Evolutionary conservation across 371 early-diverging fungal species (phyloP).

Genomic region (Mortierella sp.): DNA sequence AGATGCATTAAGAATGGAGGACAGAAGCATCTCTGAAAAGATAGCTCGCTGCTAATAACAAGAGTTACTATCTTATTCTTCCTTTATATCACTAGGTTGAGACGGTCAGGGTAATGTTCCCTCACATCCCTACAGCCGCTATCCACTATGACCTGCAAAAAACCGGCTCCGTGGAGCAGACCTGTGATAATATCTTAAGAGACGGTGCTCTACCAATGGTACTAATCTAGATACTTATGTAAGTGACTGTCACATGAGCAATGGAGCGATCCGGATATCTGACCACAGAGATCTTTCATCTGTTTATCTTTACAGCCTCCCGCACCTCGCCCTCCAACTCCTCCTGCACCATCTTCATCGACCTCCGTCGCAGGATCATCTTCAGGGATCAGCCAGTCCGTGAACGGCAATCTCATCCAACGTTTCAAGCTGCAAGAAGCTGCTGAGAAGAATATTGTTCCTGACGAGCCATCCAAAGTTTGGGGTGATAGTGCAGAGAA

Average conservation of each 20-base stretch:
- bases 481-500: constrained; percentile 85
- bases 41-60: not conserved
- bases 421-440: constrained; percentile 67
- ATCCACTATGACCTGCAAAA: constrained; percentile 87
- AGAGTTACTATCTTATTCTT: not conserved
- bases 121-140: constrained; percentile 85
- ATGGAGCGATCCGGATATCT: not conserved
- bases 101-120: constrained; percentile 88
- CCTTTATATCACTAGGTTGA: constrained; percentile 65
- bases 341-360: constrained; percentile 44
- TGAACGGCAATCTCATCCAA: constrained; percentile 62
- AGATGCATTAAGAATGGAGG: not conserved
- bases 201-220: constrained; percentile 81
- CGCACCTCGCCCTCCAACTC: constrained; percentile 43
- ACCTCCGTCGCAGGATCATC: constrained; percentile 48
- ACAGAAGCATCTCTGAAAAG: not conserved
- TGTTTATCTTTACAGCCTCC: constrained; percentile 37
- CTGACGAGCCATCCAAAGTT: constrained; percentile 75
- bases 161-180: constrained; percentile 89
- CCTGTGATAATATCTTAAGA: constrained; percentile 89
- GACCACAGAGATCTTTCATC: not conserved
- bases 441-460: constrained; percentile 50
- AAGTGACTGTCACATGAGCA: not conserved
- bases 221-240: constrained; percentile 13
- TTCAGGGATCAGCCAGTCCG: constrained; percentile 53